These are phyloP conservation scores for Calonectria crousiana DNA, from an alignment of 2,329 filamentous ascomycete species.

Conservation along the genomic window DNA sequence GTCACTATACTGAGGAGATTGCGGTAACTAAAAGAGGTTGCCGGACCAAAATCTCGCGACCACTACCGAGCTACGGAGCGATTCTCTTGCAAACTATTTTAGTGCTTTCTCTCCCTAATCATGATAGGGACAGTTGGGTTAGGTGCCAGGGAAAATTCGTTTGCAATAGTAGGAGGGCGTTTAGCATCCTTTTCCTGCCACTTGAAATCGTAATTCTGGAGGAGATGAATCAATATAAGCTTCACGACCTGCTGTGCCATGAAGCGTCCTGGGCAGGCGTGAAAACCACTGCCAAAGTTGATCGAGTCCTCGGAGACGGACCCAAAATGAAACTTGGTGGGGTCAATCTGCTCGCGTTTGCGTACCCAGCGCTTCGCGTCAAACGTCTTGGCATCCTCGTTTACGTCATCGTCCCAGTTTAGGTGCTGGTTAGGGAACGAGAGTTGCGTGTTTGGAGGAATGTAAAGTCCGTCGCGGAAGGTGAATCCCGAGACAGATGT, in stretches of 20 bases:
- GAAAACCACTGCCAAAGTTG: neutral
- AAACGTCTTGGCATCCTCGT: neutral
- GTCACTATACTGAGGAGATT: too few species aligned
- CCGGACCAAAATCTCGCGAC: too few species aligned
- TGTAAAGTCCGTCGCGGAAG: neutral
- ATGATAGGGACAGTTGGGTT: neutral
- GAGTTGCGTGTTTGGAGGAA: neutral
- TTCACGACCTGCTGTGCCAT: neutral
- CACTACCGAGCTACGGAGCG: rapidly evolving
- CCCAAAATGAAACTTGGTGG: neutral
- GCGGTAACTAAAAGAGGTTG: too few species aligned
- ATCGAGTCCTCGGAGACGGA: neutral
- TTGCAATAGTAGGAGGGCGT: neutral
- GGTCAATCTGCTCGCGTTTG: neutral
- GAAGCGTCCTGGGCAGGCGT: neutral
- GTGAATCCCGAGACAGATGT: neutral
- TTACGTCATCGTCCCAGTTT: neutral
- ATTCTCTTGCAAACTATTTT: neutral
- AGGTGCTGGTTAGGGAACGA: neutral
- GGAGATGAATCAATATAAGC: neutral
- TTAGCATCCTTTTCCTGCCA: neutral
- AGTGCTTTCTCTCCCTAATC: neutral
- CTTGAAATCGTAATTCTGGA: neutral
- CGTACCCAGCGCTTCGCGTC: neutral
- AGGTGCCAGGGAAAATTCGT: neutral